Evolutionary conservation across 257 asterid species (phyloP).

Genomic region (Solanum infundibuliforme): DNA sequence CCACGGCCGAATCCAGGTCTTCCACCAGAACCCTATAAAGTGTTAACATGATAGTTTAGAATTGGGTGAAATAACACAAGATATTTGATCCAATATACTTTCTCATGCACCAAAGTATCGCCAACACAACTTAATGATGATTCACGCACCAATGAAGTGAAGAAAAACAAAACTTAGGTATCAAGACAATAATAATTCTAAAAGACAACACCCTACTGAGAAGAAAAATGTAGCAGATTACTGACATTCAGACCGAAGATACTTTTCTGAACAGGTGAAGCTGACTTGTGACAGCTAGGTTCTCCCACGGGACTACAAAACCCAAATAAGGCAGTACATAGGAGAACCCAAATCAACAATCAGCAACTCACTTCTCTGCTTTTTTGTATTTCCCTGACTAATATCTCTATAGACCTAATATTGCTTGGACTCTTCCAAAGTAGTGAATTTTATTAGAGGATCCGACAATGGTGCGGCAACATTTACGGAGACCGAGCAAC

Average conservation of each 20-base stretch:
- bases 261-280: neutral
- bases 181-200: neutral
- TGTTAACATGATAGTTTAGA: neutral
- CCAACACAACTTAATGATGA: neutral
- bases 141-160: neutral
- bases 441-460: neutral
- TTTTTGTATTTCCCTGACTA: too few species aligned
- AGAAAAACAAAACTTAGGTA: too few species aligned
- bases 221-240: neutral
- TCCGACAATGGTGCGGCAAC: neutral
- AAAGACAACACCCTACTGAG: neutral
- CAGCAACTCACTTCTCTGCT: too few species aligned
- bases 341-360: neutral
- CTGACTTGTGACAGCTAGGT: neutral
- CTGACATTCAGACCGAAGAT: neutral
- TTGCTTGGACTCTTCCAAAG: neutral
- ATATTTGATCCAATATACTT: neutral
- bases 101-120: neutral
- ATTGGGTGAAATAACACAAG: neutral
- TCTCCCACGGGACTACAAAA: neutral
- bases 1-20: constrained; percentile 31
- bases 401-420: neutral
- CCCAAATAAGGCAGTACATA: neutral
- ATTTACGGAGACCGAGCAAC: neutral
- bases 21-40: constrained; percentile 13